Evolutionary conservation across 2,329 filamentous ascomycete genomes (phyloP), one percentile per base, ranked within the genome.

Genomic region (Incumbomyces lentus): DNA sequence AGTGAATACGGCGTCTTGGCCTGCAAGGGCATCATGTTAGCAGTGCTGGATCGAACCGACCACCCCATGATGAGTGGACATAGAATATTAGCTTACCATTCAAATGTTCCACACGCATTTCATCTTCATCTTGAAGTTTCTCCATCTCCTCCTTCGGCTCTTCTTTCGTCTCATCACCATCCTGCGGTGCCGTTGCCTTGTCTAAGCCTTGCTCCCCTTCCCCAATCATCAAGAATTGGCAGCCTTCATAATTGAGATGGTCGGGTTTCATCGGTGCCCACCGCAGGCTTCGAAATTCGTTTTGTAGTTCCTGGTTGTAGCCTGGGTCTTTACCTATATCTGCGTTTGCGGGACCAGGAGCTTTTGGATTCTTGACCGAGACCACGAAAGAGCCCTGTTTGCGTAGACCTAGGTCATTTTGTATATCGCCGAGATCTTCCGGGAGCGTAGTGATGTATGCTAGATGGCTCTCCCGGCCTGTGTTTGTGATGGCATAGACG

Each of bases 401-500:
- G 33, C 74, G 71, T 6, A 95, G 62, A 0, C 88, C 87, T 11
- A 95, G 72, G 47, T 86, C 80, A 33, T 76, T 71, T 63, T 94
- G 87, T 0, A 92, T 73, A 41, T 86, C 76, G 1, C 81, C 82
- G 1, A 85, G 61, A 49, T 84, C 68, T 2, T 74, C 67, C 0
- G 87, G 86, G 22, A 90, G 73, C 0, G 86, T 94, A 40, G 88
- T 68, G 49, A 88, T 75, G 59, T 95, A 95, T 1, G 76, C 84
- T 7, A 95, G 70, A 56, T 94, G 87, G 1, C 80, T 85, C 40
- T 83, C 77, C 0, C 81, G 71, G 1, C 79, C 79, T 0, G 82
- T 86, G 2, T 75, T 78, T 0, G 82, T 86, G 44, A 95, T 80
- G 0, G 82, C 83, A 57, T 95, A 95, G 0, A 94, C 79, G 1